Conservation (phyloP, 768 basidiomycete species). For the Tricholoma saponaceum region DNA sequence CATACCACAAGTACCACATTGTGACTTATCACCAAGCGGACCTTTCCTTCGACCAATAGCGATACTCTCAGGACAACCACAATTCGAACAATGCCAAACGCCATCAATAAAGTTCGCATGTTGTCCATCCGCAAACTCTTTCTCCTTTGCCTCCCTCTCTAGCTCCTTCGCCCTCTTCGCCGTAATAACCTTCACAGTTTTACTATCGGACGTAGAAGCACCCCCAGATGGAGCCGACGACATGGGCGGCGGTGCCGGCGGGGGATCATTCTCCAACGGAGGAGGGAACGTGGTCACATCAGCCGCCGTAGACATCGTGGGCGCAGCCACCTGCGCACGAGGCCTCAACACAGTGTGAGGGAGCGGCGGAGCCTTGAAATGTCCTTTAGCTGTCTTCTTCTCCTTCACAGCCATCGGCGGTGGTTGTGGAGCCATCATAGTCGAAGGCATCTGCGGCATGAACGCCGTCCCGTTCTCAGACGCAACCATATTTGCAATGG, state of each 20-base stretch:
- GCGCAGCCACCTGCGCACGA: conserved; percentile 54
- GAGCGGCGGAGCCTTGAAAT: conserved; percentile 70
- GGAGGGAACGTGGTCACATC: conserved; percentile 55
- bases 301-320: conserved; percentile 65
- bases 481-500: conserved; percentile 91
- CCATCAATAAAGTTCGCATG: conserved; percentile 80
- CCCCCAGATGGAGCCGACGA: conserved; percentile 5
- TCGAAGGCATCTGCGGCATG: conserved; percentile 38
- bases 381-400: conserved; percentile 40
- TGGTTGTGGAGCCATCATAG: conserved; percentile 29
- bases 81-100: conserved; percentile 94
- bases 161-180: conserved; percentile 69
- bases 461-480: conserved; percentile 79
- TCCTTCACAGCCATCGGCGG: conserved; percentile 7
- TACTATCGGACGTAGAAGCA: conserved; percentile 39
- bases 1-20: conserved; percentile 92
- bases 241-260: conserved; percentile 25
- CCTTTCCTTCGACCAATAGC: conserved; percentile 86
- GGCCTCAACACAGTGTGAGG: conserved; percentile 52
- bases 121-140: conserved; percentile 78
- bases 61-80: conserved; percentile 85
- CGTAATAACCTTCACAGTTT: conserved; percentile 41
- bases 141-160: conserved; percentile 80
- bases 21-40: conserved; percentile 83
- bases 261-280: conserved; percentile 60